These are phyloP conservation scores for Pleurotus ostreatus DNA, from an alignment of 768 basidiomycete species.

Conservation along the genomic window DNA sequence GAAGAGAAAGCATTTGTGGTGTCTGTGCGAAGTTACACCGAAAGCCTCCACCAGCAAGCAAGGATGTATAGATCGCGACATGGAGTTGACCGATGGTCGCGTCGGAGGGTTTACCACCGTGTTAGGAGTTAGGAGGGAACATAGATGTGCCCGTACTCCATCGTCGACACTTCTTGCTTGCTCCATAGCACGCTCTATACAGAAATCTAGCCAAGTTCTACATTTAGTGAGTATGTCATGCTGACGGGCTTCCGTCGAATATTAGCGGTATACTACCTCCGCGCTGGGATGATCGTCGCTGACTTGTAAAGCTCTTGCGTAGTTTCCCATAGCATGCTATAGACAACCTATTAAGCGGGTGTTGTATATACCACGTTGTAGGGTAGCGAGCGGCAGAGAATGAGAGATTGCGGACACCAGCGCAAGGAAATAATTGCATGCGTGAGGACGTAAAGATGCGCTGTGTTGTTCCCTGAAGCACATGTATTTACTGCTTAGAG, in stretches of 20 bases:
- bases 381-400: background rate
- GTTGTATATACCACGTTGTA: constrained; percentile 1
- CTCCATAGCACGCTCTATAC: too few species aligned
- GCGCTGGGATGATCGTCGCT: constrained; percentile 1
- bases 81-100: background rate
- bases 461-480: background rate
- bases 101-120: background rate
- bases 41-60: background rate
- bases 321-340: background rate
- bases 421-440: too few species aligned
- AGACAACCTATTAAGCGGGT: background rate
- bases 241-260: background rate
- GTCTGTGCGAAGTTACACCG: constrained; percentile 6
- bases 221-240: background rate
- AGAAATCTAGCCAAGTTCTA: too few species aligned
- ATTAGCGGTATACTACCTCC: background rate
- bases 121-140: background rate
- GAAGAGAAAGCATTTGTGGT: background rate
- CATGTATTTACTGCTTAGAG: background rate
- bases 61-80: background rate
- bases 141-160: background rate
- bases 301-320: background rate
- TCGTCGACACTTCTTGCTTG: too few species aligned
- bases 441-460: too few species aligned
- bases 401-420: background rate